phyloP scores from a whole-genome alignment of 345 rosid genomes.

The Streptanthus diversifolius region DNA sequence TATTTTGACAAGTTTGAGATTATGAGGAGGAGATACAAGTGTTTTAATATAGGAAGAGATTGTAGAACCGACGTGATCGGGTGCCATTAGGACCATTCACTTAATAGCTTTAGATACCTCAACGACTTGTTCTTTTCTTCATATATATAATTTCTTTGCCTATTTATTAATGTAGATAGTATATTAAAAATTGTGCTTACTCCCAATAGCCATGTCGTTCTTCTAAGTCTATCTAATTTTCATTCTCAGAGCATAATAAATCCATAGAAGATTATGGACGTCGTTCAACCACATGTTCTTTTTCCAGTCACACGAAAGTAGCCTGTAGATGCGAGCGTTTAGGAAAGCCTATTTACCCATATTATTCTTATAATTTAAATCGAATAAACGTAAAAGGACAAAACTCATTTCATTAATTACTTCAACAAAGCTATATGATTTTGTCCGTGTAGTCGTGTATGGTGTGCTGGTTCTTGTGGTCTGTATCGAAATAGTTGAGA shows the following conservation, averaged over 20 bases:
- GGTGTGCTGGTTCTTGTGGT: not conserved
- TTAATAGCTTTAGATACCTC: not conserved
- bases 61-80: constrained; percentile 8
- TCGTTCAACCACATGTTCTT: not conserved
- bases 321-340: not conserved
- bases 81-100: constrained; percentile 20
- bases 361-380: not conserved
- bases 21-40: constrained; percentile 2
- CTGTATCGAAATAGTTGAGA: not conserved
- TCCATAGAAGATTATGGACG: not conserved
- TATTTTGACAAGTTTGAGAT: not conserved
- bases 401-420: not conserved
- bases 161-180: not conserved
- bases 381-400: not conserved
- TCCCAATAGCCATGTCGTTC: not conserved
- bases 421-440: not conserved
- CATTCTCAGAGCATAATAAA: not conserved
- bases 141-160: not conserved
- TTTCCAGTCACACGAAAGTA: not conserved
- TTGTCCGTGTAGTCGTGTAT: not conserved
- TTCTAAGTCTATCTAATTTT: not conserved
- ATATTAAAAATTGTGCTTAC: not conserved
- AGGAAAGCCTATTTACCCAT: not conserved
- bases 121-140: constrained; percentile 18
- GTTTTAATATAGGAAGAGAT: constrained; percentile 18